Conservation (phyloP, 2,329 filamentous ascomycete genomes). For the Dothideomycetes sp. region DNA sequence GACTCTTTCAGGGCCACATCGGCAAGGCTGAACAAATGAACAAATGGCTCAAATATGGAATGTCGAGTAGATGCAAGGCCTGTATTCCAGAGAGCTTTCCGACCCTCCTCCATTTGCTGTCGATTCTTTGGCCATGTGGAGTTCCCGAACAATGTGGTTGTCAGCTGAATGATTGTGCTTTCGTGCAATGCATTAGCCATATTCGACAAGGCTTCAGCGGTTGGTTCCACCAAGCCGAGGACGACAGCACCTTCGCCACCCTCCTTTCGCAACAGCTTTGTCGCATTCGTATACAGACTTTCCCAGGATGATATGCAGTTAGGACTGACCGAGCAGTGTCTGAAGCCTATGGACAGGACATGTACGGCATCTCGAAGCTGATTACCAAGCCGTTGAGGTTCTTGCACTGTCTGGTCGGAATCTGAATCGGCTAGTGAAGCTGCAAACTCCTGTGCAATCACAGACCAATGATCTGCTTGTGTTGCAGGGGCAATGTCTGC, state of each 20-base stretch:
- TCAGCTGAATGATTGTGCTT: conserved; percentile 8
- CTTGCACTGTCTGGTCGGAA: conserved; percentile 4
- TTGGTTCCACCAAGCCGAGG: conserved; percentile 9
- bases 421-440: neutral
- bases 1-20: conserved; percentile 40
- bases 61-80: conserved; percentile 21
- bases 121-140: conserved; percentile 43
- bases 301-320: neutral
- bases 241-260: conserved; percentile 8
- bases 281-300: neutral
- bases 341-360: conserved; percentile 3
- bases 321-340: neutral
- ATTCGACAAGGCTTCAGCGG: conserved; percentile 4
- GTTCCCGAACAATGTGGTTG: conserved; percentile 14
- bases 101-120: conserved; percentile 53
- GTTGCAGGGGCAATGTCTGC: neutral
- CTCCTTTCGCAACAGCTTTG: conserved; percentile 4
- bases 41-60: conserved; percentile 46
- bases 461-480: conserved; percentile 1
- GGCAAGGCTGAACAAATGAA: conserved; percentile 53
- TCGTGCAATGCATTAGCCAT: neutral
- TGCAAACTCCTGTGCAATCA: conserved; percentile 2
- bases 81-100: conserved; percentile 56
- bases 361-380: conserved; percentile 6
- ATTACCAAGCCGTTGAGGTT: conserved; percentile 5